Conservation (phyloP, 2,329 filamentous ascomycete genomes). For the Fusarium ramigenum region DNA sequence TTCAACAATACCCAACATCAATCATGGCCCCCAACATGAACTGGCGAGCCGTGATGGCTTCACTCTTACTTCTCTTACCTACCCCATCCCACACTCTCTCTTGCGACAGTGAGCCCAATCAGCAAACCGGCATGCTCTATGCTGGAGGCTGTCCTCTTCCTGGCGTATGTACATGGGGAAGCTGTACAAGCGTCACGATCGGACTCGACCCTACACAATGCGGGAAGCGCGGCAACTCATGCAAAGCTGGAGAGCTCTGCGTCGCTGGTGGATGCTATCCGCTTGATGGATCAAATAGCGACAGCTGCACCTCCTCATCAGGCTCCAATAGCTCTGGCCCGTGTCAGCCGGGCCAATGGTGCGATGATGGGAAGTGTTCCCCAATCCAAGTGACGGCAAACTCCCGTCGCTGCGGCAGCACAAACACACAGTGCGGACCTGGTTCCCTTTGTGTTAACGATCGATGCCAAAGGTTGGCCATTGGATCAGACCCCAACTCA, state of each 20-base stretch:
- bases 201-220: slow-evolving; percentile 25
- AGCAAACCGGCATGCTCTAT: slow-evolving; percentile 7
- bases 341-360: slow-evolving; percentile 31
- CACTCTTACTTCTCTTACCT: not conserved
- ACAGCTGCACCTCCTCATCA: not conserved
- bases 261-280: slow-evolving; percentile 24
- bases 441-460: slow-evolving; percentile 32
- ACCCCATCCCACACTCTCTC: not conserved
- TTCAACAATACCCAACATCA: not conserved
- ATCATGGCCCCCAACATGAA: slow-evolving; percentile 17
- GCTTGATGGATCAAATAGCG: slow-evolving; percentile 1
- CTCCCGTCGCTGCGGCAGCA: slow-evolving; percentile 15
- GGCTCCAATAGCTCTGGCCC: not conserved
- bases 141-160: slow-evolving; percentile 28
- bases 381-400: slow-evolving; percentile 25
- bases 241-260: slow-evolving; percentile 29
- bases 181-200: slow-evolving; percentile 28
- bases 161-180: slow-evolving; percentile 27
- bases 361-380: slow-evolving; percentile 15
- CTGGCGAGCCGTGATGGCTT: slow-evolving; percentile 14
- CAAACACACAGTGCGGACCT: not conserved
- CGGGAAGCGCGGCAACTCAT: slow-evolving; percentile 18
- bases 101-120: not conserved
- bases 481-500: slow-evolving; percentile 23
- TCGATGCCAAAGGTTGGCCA: slow-evolving; percentile 19